A percentile compares a stretch with the other conserved stretches of the same genome.
Conservation (phyloP, 768 basidiomycete genomes). For the Suillus weaverae region DNA sequence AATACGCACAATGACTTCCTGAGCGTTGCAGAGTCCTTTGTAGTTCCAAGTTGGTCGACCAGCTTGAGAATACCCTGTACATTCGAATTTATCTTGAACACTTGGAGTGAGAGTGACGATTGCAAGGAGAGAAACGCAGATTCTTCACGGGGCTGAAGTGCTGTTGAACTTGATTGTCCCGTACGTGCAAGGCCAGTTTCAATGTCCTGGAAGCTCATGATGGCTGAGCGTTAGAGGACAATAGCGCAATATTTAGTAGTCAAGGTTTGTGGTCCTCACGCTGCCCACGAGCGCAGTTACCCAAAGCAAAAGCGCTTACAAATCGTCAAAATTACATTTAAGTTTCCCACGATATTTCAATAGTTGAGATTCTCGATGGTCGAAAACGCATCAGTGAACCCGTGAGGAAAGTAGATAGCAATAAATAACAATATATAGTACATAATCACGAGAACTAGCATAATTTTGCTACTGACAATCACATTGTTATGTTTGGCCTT, state of each 20-base stretch:
- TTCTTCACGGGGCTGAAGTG: slow-evolving; percentile 57
- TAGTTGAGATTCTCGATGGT: too few relatives aligned
- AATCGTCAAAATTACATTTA: neutral
- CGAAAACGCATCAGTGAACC: too few relatives aligned
- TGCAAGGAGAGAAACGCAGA: slow-evolving; percentile 74
- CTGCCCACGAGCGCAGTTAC: neutral
- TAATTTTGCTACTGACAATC: too few relatives aligned
- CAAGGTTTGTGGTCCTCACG: neutral
- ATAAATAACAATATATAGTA: too few relatives aligned
- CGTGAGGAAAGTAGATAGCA: too few relatives aligned
- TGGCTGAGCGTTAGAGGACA: neutral
- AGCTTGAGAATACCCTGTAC: slow-evolving; percentile 92
- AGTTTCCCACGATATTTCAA: neutral
- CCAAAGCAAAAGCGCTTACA: neutral
- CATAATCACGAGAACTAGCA: too few relatives aligned
- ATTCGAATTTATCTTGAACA: slow-evolving; percentile 99
- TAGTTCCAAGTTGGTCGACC: slow-evolving; percentile 94
- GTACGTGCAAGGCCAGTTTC: slow-evolving; percentile 42
- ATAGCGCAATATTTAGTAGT: neutral
- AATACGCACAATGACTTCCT: slow-evolving; percentile 80
- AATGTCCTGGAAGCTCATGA: slow-evolving; percentile 55
- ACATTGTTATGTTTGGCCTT: too few relatives aligned
- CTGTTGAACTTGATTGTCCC: slow-evolving; percentile 24
- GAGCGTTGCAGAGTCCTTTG: slow-evolving; percentile 73
- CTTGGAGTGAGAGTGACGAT: slow-evolving; percentile 82